Conservation (phyloP, 108 stramenopile genomes). For the Nitzschia palea region DNA sequence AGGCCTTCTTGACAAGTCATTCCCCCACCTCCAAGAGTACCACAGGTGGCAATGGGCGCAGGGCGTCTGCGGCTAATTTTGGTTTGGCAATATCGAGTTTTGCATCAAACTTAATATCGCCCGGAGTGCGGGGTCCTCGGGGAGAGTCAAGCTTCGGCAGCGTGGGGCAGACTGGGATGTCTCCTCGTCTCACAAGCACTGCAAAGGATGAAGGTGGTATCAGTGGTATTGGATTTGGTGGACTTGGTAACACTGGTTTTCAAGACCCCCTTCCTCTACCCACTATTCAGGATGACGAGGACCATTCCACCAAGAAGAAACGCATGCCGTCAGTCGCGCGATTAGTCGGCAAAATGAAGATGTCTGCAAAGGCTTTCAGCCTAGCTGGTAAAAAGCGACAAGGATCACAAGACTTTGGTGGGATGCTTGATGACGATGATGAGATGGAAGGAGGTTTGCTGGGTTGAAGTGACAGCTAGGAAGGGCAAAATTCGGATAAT, state of each 20-base stretch:
- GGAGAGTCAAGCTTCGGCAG: neutral
- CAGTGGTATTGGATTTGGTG: neutral
- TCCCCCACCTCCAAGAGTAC: neutral
- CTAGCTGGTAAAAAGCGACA: neutral
- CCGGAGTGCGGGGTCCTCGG: neutral
- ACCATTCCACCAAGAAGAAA: neutral
- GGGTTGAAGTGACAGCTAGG: no score
- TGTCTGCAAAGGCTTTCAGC: neutral
- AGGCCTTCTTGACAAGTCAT: constrained; percentile 14
- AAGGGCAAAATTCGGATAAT: no score
- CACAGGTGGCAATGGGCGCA: neutral
- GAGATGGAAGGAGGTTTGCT: constrained; percentile 13
- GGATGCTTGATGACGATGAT: constrained; percentile 31
- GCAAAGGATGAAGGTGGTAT: neutral
- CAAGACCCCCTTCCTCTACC: constrained; percentile 30
- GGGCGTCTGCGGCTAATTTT: neutral
- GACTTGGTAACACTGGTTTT: neutral
- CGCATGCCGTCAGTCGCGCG: neutral
- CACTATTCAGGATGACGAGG: constrained; percentile 7
- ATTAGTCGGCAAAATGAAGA: constrained; percentile 9
- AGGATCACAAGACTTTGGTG: neutral
- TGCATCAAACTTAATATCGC: neutral
- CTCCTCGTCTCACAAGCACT: neutral
- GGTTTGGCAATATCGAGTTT: neutral
- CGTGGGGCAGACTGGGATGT: neutral